phyloP scores from a whole-genome alignment of 2,329 filamentous ascomycete genomes.

The Amylocarpus encephaloides region DNA sequence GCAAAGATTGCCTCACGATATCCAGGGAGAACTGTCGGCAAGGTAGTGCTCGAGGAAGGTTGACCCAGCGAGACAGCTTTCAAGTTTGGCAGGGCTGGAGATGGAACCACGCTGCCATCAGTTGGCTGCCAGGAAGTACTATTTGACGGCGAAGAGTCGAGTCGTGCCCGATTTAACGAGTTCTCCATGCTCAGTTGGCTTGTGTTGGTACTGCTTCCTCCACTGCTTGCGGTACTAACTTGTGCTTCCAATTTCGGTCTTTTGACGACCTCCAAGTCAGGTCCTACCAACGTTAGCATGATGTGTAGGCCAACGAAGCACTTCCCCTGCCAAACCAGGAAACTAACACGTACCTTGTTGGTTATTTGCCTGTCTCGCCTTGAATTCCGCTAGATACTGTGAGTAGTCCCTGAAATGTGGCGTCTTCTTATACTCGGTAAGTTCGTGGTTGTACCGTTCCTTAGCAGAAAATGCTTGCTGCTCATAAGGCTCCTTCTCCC shows the following conservation, averaged over 20 bases:
- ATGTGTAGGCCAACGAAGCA: neutral
- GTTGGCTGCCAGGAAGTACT: constrained; percentile 18
- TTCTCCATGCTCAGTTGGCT: constrained; percentile 21
- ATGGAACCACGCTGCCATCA: constrained; percentile 10
- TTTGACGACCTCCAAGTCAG: constrained; percentile 26
- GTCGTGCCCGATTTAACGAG: constrained; percentile 12
- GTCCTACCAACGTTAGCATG: constrained; percentile 3
- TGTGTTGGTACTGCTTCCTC: constrained; percentile 19
- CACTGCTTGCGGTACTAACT: constrained; percentile 22
- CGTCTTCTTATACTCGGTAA: constrained; percentile 74
- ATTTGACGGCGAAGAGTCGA: constrained; percentile 20
- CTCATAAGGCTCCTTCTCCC: constrained; percentile 67
- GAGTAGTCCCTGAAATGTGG: constrained; percentile 60
- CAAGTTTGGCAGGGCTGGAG: constrained; percentile 12
- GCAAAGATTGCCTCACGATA: constrained; percentile 29
- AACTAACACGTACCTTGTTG: constrained; percentile 49
- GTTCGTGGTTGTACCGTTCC: constrained; percentile 67
- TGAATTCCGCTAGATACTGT: constrained; percentile 71
- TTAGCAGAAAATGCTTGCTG: constrained; percentile 66
- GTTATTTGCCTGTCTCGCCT: constrained; percentile 58
- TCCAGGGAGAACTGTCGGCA: constrained; percentile 25
- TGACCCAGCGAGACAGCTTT: constrained; percentile 8
- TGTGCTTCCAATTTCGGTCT: constrained; percentile 29
- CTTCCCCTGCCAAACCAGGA: neutral
- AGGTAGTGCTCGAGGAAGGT: constrained; percentile 17